A percentile compares a stretch with the other conserved stretches of the same genome.
phyloP scores from a whole-genome alignment of 176 grass and related monocot species.

The Oryza rufipogon region DNA sequence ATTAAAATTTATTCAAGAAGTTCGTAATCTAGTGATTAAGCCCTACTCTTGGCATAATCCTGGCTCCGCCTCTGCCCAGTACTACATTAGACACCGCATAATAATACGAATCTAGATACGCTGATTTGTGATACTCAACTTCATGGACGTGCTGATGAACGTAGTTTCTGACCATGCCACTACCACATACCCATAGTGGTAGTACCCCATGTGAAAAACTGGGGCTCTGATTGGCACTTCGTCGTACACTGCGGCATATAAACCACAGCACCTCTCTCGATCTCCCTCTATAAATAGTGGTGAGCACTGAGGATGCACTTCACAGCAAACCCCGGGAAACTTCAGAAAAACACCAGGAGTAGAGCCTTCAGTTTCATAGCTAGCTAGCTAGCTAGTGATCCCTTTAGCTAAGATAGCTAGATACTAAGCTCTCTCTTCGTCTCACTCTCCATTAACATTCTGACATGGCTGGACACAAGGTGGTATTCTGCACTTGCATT shows the following conservation, averaged over 20 bases:
- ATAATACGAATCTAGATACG: no score
- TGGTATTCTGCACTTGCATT: constrained; percentile 42
- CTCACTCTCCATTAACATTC: not conserved
- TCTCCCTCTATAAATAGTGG: constrained; percentile 36
- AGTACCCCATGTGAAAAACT: not conserved
- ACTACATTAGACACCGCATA: no score
- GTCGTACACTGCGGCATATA: not conserved
- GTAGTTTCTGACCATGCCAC: constrained; percentile 3
- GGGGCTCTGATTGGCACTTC: not conserved
- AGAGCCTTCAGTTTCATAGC: not conserved
- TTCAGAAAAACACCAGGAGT: not conserved
- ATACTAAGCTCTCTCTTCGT: not conserved
- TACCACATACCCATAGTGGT: not conserved
- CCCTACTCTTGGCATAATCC: no score
- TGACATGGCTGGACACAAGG: constrained; percentile 41
- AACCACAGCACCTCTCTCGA: constrained; percentile 9
- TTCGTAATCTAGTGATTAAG: no score
- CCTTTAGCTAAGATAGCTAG: constrained; percentile 10
- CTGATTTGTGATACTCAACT: not conserved
- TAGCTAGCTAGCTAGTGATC: not conserved
- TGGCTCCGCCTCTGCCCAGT: no score
- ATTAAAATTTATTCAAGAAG: no score
- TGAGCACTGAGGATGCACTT: not conserved
- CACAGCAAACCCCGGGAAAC: constrained; percentile 24
- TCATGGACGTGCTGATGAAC: not conserved